Evolutionary conservation across 1,139 yeast genomes (phyloP), one percentile per base, ranked within the genome.

Genomic region (Candida glucosophila): DNA sequence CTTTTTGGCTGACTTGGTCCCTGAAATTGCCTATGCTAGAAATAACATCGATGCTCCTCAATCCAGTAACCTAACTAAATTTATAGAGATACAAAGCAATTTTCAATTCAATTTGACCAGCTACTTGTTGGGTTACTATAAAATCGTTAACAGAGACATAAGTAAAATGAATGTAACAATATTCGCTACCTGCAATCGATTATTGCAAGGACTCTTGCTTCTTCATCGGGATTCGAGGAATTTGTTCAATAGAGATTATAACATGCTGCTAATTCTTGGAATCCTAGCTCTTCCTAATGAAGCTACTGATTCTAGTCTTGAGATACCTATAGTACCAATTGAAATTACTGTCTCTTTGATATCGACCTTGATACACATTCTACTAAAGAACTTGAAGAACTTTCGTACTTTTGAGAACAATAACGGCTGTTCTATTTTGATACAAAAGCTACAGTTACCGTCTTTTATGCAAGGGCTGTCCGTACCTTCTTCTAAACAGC

Each of bases 181-280:
- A 6, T 25, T 52, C 3, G 37, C 54, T 4, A 47, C 37, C 12
- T 48, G 54, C 28, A 59, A 74, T 31, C 61, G 65, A 22, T 50
- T 70, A 2, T 47, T 78, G 5, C 83, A 77, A 37, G 92, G 90
- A 0, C 47, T 73, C 6, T 54, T 80, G 14, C 51, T 80, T 27
- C 32, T 79, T 6, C 92, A 80, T 42, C 67, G 77, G 2, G 54
- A 54, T 2, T 72, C 80, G 12, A 51, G 86, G 24, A 39, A 49
- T 9, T 34, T 73, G 3, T 74, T 77, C 34, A 44, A 50, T 22
- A 37, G 55, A 19, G 28, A 39, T 4, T 29, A 32, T n/a, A 55
- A 55, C 25, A 60, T 64, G 65, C 35, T 36, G 8, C 30, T 49
- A 17, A 32, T 64, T 5, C 35, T 64, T n/a, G 25, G 35, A 17